These are phyloP conservation scores for Pyrenochaeta sp. DNA, from an alignment of 2,329 filamentous ascomycete genomes.

Conservation along the genomic window DNA sequence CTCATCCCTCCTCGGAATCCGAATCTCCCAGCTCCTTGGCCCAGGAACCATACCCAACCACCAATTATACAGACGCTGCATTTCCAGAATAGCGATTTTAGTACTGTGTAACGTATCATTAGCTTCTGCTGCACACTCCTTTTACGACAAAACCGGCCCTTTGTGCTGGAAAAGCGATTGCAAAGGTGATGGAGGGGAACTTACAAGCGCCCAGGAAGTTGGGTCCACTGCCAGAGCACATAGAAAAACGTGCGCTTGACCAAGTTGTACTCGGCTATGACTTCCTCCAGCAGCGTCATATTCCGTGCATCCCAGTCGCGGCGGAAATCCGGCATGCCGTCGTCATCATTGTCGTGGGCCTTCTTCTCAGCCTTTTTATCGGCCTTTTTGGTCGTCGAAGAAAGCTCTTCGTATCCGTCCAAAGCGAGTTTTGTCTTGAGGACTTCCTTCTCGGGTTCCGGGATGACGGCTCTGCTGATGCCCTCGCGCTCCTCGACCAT, in stretches of 20 bases:
- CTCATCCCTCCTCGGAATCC: constrained; percentile 39
- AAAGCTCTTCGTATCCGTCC: constrained; percentile 25
- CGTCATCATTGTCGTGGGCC: constrained; percentile 38
- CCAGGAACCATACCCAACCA: constrained; percentile 69
- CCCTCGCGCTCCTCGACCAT: constrained; percentile 55
- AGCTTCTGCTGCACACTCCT: constrained; percentile 6
- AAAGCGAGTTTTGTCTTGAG: constrained; percentile 41
- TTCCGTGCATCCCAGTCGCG: constrained; percentile 50
- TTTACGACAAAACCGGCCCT: too few relatives aligned
- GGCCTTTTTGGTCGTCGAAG: constrained; percentile 1
- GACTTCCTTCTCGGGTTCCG: constrained; percentile 34
- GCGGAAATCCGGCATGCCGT: constrained; percentile 52
- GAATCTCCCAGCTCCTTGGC: constrained; percentile 63
- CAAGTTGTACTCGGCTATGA: constrained; percentile 69
- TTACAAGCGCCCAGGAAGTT: constrained; percentile 74
- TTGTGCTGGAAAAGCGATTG: too few relatives aligned
- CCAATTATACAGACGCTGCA: constrained; percentile 64
- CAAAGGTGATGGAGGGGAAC: constrained; percentile 49
- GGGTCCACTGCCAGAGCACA: constrained; percentile 74
- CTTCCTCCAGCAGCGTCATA: constrained; percentile 62
- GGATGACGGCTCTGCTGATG: constrained; percentile 26
- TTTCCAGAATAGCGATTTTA: constrained; percentile 62
- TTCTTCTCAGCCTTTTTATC: too few relatives aligned
- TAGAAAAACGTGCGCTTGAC: constrained; percentile 70
- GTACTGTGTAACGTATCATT: constrained; percentile 46